Conservation (phyloP, 2,329 filamentous ascomycete genomes). For the Paecilomyces formosus region DNA sequence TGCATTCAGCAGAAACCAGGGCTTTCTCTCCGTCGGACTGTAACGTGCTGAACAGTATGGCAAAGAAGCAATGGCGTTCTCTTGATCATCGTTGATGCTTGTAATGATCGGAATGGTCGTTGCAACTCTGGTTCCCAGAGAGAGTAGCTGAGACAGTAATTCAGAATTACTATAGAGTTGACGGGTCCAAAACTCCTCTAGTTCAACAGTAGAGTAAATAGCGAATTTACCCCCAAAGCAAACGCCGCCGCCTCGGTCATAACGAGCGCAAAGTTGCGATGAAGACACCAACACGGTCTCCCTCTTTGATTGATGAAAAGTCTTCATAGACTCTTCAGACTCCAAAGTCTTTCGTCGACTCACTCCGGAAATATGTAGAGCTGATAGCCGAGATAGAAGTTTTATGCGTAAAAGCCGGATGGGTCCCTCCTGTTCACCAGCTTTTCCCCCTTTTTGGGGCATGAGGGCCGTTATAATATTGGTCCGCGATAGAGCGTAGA, state of each 20-base stretch:
- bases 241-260: not conserved
- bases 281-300: not conserved
- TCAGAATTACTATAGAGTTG: not conserved
- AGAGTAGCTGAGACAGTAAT: not conserved
- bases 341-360: not conserved
- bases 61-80: not conserved
- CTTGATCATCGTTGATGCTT: not conserved
- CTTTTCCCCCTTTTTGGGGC: too few species aligned
- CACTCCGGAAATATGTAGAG: too few species aligned
- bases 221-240: not conserved
- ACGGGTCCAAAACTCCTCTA: not conserved
- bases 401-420: too few species aligned
- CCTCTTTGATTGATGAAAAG: not conserved
- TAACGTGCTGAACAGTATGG: not conserved
- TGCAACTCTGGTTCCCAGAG: not conserved
- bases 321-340: not conserved
- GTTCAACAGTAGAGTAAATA: not conserved
- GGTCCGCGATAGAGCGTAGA: too few species aligned
- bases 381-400: too few species aligned
- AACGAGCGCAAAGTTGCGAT: not conserved
- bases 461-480: too few species aligned
- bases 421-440: too few species aligned
- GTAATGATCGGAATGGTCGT: not conserved
- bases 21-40: not conserved
- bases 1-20: constrained; percentile 7